phyloP scores from a whole-genome alignment of 192 early-diverging fungal species.

The Gonapodya prolifera region DNA sequence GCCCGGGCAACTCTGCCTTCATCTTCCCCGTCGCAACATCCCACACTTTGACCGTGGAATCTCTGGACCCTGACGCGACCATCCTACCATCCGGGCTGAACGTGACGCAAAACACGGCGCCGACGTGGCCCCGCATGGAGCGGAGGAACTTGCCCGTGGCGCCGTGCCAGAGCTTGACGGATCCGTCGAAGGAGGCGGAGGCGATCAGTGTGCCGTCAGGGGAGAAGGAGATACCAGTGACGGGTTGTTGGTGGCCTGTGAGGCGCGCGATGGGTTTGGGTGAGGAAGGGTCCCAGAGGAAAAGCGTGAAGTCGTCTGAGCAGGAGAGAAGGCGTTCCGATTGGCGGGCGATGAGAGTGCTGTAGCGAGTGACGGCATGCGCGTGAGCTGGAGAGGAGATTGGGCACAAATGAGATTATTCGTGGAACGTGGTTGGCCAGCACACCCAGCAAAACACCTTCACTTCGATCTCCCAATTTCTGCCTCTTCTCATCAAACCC shows the following conservation, averaged over 20 bases:
- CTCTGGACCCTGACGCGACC: slow-evolving; percentile 38
- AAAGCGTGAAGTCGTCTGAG: slow-evolving; percentile 96
- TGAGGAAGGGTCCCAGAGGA: slow-evolving; percentile 77
- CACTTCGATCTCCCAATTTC: slow-evolving; percentile 34
- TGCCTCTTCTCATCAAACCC: slow-evolving; percentile 77
- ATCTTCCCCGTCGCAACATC: slow-evolving; percentile 68
- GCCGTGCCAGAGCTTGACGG: slow-evolving; percentile 52
- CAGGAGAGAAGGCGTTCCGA: slow-evolving; percentile 80
- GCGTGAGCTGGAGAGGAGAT: slow-evolving; percentile 41
- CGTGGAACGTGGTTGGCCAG: not conserved
- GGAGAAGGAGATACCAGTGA: slow-evolving; percentile 38
- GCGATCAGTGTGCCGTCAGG: slow-evolving; percentile 34
- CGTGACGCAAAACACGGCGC: slow-evolving; percentile 92
- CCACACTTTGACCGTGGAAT: slow-evolving; percentile 46
- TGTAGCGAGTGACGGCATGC: slow-evolving; percentile 68
- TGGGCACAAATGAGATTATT: not conserved
- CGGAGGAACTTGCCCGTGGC: slow-evolving; percentile 49
- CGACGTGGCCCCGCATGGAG: slow-evolving; percentile 88
- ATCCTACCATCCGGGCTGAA: slow-evolving; percentile 34
- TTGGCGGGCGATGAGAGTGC: slow-evolving; percentile 44
- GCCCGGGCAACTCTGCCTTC: slow-evolving; percentile 89
- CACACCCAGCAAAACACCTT: slow-evolving; percentile 22
- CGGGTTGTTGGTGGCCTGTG: slow-evolving; percentile 64
- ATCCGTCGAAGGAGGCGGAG: slow-evolving; percentile 33
- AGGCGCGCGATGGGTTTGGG: slow-evolving; percentile 56